Evolutionary conservation across 106 monocot species (phyloP).

Genomic region (Phalaenopsis aphrodite): DNA sequence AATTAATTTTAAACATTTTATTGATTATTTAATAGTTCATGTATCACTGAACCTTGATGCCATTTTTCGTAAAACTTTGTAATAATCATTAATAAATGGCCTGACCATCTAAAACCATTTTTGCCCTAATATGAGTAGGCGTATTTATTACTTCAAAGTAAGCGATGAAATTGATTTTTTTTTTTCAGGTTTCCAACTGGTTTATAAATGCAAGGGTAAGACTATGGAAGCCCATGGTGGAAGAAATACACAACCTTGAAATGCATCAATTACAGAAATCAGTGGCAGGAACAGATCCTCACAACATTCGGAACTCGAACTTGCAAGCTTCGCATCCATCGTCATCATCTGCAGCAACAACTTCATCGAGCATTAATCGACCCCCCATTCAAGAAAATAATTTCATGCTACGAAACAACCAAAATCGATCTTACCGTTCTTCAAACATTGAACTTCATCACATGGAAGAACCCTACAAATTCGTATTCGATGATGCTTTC

Average conservation of each 20-base stretch:
- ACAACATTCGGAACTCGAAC: background rate
- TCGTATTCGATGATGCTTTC: constrained; percentile 18
- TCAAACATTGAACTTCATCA: constrained; percentile 7
- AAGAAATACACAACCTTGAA: constrained; percentile 65
- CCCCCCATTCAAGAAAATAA: background rate
- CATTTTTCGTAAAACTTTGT: too few species aligned
- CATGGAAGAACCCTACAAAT: constrained; percentile 27
- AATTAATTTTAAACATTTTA: background rate
- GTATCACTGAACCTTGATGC: too few species aligned
- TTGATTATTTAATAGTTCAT: too few species aligned
- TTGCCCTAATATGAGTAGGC: too few species aligned
- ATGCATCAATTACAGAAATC: constrained; percentile 22
- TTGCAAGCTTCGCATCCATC: constrained; percentile 15
- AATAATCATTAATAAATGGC: too few species aligned
- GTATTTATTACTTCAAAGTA: background rate
- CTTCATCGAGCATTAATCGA: constrained; percentile 12
- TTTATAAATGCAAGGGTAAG: constrained; percentile 85
- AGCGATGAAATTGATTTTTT: background rate
- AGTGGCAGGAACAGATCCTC: background rate
- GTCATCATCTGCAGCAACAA: constrained; percentile 4
- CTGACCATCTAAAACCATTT: too few species aligned
- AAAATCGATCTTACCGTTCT: too few species aligned
- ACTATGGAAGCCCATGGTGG: constrained; percentile 90
- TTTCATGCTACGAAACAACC: background rate
- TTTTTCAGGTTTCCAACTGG: constrained; percentile 71